Evolutionary conservation across 2,329 filamentous ascomycete species (phyloP), one percentile per base, ranked within the genome.

Genomic region (Colletotrichum trifolii): DNA sequence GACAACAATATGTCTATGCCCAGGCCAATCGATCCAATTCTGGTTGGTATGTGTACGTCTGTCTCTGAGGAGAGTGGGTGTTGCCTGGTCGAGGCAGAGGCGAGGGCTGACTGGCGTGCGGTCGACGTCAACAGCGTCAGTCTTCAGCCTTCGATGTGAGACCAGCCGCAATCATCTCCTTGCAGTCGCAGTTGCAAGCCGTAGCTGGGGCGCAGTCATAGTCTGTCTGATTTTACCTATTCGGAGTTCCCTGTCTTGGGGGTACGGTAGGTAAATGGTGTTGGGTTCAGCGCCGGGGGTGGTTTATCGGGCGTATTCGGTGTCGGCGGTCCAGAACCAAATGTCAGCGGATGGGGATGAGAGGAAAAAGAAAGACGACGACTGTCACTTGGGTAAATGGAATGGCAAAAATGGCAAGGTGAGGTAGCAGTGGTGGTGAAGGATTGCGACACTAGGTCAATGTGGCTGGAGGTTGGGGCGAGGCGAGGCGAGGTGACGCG

Each of bases 131-230:
- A 57, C 59, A 40, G 55, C 47, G 47, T 43, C 53, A 33, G 48
- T 66, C 59, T 66, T 64, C 54, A 58, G 52, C 53, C 54, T 52
- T 53, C 45, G 45, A 48, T 48, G 48, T 54, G 59, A 66, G 64
- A 66, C 60, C 25, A 25, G 25, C 25, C 25, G 53, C 59, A 40
- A 54, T 66, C 64, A 66, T 64, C 64, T 66, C 64, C 64, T 58
- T 64, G 64, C 64, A 64, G 61, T 25, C 25, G 25, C 25, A 25
- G 25, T 25, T 25, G 4, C 25, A 25, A 25, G 25, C 25, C 25
- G 25, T 25, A 25, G 34, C 42, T n/a, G 45, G 34, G 56, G 39
- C 38, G 56, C 49, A 62, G 62, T 56, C 62, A 65, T 65, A 62
- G 58, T 52, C 56, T 52, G 54, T 58, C 46, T 25, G 17, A 36